phyloP scores from a whole-genome alignment of 495 filamentous ascomycete genomes.

The Rhypophila decipiens region DNA sequence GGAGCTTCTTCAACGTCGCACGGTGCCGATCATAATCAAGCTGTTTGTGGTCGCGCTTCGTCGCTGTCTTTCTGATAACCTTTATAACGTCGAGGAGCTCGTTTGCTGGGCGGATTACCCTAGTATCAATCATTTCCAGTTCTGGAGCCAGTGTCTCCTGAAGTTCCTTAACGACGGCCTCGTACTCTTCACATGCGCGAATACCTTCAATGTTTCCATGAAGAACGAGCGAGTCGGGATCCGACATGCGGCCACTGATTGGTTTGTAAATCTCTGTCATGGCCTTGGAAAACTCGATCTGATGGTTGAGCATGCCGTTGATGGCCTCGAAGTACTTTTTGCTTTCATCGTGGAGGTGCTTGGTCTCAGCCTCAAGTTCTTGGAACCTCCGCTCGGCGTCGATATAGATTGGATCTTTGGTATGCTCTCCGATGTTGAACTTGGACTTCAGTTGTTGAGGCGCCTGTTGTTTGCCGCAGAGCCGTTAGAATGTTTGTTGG shows the following conservation, averaged over 20 bases:
- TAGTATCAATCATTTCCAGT: slow-evolving; percentile 92
- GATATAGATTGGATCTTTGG: slow-evolving; percentile 88
- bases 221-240: slow-evolving; percentile 72
- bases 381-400: slow-evolving; percentile 92
- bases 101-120: slow-evolving; percentile 89
- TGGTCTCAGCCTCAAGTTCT: slow-evolving; percentile 92
- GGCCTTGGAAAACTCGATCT: slow-evolving; percentile 97
- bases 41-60: slow-evolving; percentile 95
- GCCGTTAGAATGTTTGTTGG: background rate
- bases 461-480: slow-evolving; percentile 45
- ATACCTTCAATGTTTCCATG: slow-evolving; percentile 95
- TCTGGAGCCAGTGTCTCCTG: slow-evolving; percentile 84
- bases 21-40: slow-evolving; percentile 89
- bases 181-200: slow-evolving; percentile 92
- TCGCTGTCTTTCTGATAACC: slow-evolving; percentile 77
- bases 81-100: slow-evolving; percentile 95
- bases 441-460: slow-evolving; percentile 85
- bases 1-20: slow-evolving; percentile 78
- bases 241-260: slow-evolving; percentile 91
- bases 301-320: slow-evolving; percentile 95
- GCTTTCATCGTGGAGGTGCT: slow-evolving; percentile 90
- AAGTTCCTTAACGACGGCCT: slow-evolving; percentile 82
- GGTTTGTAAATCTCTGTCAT: slow-evolving; percentile 96
- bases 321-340: slow-evolving; percentile 96
- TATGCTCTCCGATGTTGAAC: slow-evolving; percentile 91